A percentile compares a stretch with the other conserved stretches of the same genome.
phyloP scores from a whole-genome alignment of 176 grass and related monocot genomes.

The Oryza coarctata region DNA sequence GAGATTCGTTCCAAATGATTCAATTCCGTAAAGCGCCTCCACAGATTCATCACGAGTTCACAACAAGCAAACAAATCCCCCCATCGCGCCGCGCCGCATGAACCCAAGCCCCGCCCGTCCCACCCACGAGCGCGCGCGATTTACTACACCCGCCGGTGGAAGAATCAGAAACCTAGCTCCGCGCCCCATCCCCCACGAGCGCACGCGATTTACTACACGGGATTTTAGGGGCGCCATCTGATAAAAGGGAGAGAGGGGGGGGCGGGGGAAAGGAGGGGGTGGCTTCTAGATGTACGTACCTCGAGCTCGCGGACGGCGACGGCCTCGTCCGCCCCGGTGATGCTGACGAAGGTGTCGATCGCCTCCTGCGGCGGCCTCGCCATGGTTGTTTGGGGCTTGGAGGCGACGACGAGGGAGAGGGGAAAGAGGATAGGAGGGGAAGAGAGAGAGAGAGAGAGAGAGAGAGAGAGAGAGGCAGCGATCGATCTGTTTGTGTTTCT shows the following conservation, averaged over 20 bases:
- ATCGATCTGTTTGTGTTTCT: neutral
- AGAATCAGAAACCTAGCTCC: neutral
- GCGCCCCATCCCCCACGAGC: neutral
- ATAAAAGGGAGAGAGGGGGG: neutral
- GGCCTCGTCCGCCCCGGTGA: constrained; percentile 67
- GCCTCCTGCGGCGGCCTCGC: constrained; percentile 69
- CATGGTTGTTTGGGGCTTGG: constrained; percentile 42
- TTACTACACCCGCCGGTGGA: neutral
- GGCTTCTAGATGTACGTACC: constrained; percentile 31
- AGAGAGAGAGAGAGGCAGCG: neutral
- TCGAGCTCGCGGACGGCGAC: constrained; percentile 76
- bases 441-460: constrained; percentile 12
- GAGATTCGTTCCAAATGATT: constrained; percentile 1
- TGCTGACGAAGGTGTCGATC: constrained; percentile 83
- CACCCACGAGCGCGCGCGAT: neutral
- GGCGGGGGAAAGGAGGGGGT: too few species aligned
- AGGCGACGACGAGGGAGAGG: constrained; percentile 3
- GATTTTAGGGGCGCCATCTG: neutral
- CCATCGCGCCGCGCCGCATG: constrained; percentile 4
- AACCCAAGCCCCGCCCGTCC: neutral
- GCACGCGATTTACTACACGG: neutral
- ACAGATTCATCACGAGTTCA: neutral
- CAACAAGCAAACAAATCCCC: constrained; percentile 22
- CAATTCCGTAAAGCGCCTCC: neutral
- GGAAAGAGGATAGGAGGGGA: neutral